These are phyloP conservation scores for Chrysosporium queenslandicum DNA, from an alignment of 2,329 filamentous ascomycete species.

Conservation along the genomic window DNA sequence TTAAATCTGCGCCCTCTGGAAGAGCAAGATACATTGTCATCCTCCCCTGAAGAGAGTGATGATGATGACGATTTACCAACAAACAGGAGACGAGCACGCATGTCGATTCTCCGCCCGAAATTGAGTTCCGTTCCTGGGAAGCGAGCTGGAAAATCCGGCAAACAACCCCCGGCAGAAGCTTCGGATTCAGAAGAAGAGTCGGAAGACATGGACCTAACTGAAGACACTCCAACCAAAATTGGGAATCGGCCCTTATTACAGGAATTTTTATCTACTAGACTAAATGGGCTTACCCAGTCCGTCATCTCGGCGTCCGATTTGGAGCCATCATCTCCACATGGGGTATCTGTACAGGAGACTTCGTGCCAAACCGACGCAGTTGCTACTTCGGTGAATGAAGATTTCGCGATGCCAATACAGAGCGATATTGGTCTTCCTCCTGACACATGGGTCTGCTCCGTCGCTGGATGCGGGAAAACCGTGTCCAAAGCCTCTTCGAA, in stretches of 20 bases:
- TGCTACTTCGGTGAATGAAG: neutral
- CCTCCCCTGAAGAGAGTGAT: slow-evolving; percentile 21
- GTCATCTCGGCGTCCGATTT: slow-evolving; percentile 24
- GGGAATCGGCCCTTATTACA: slow-evolving; percentile 28
- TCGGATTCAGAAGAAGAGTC: slow-evolving; percentile 26
- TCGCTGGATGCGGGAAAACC: slow-evolving; percentile 26
- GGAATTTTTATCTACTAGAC: slow-evolving; percentile 25
- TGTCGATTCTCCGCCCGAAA: slow-evolving; percentile 39
- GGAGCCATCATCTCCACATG: neutral
- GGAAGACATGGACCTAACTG: slow-evolving; percentile 23
- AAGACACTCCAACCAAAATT: slow-evolving; percentile 29
- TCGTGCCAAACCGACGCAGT: neutral
- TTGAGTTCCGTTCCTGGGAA: slow-evolving; percentile 31
- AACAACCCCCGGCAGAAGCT: slow-evolving; percentile 22
- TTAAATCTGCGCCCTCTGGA: slow-evolving; percentile 24
- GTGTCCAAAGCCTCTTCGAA: slow-evolving; percentile 28
- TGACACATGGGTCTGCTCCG: slow-evolving; percentile 29
- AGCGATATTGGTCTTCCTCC: slow-evolving; percentile 17
- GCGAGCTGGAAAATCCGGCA: slow-evolving; percentile 34
- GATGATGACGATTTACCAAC: slow-evolving; percentile 16
- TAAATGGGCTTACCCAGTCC: slow-evolving; percentile 25
- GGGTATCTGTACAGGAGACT: neutral
- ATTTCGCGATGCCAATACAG: neutral
- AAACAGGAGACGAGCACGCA: slow-evolving; percentile 28
- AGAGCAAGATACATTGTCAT: slow-evolving; percentile 20